These are phyloP conservation scores for Rauvolfia tetraphylla DNA, from an alignment of 257 asterid genomes.

Conservation along the genomic window DNA sequence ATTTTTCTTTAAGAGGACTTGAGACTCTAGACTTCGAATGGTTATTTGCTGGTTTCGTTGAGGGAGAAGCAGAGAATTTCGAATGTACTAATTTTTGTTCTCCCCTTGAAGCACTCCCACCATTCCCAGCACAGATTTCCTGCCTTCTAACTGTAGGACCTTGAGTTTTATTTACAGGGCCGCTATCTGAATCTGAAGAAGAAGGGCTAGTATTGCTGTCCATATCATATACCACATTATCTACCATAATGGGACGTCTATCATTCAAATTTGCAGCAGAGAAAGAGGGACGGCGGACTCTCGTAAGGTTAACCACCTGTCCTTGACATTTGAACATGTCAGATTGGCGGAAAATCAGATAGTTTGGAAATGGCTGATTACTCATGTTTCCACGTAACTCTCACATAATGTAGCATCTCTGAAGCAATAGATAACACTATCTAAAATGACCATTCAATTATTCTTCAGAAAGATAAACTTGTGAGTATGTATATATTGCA, in stretches of 20 bases:
- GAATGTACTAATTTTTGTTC: constrained; percentile 24
- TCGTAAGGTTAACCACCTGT: constrained; percentile 64
- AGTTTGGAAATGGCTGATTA: neutral
- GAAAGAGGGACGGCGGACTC: constrained; percentile 57
- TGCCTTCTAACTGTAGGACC: constrained; percentile 13
- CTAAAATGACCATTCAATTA: neutral
- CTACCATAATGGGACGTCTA: constrained; percentile 53
- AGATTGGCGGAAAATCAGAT: neutral
- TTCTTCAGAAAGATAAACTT: neutral
- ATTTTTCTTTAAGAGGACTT: constrained; percentile 48
- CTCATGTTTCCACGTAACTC: neutral
- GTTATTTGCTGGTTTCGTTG: constrained; percentile 16
- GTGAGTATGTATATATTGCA: neutral
- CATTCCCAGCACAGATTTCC: constrained; percentile 15
- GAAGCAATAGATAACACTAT: neutral
- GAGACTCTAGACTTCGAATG: constrained; percentile 17
- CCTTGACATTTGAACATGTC: constrained; percentile 8
- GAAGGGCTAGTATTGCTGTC: constrained; percentile 67
- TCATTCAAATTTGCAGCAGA: constrained; percentile 29
- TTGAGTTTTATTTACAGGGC: constrained; percentile 29
- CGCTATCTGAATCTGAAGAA: constrained; percentile 78
- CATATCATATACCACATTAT: constrained; percentile 71
- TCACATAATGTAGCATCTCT: neutral
- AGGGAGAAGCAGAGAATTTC: constrained; percentile 20
- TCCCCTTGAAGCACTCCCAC: constrained; percentile 21